Base-by-base conservation (phyloP, 495 filamentous ascomycete species). In the Neurospora tetrasperma region DNA sequence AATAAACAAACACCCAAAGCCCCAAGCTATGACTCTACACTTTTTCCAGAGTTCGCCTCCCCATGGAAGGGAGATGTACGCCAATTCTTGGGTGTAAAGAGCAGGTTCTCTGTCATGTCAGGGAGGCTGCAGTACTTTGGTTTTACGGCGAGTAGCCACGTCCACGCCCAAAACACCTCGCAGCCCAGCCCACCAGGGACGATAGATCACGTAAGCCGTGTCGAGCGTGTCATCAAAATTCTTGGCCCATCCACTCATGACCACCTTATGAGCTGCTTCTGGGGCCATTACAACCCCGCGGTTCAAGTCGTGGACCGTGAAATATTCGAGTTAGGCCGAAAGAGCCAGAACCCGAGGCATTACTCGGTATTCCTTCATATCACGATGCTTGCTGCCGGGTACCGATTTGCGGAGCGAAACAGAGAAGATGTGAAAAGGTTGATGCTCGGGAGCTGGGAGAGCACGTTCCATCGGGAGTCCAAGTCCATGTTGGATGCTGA, bases 301-400 rank as follows among this genome's bases (percentile, higher is more conserved):
- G 73, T 83, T 27, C 85, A 84, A 71, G 81, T 88, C 3, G 76
- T 87, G 20, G 84, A 88, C 74, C 79, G 80, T 71, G 77, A 79
- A 1, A 81, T 83, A 0, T 88, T 88, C 72, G 81, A 85, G 68
- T 82, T 84, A n/a, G 86, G 86, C 69, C 76, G 80, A 31, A 79
- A 83, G n/a, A 75, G 76, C 43, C 80, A 83, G 16, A 80, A 81
- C 59, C 80, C 81, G 16, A 82, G 81, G 44, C 85, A 83, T 59
- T 88, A 88, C 75, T 84, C 82, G 2, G 77, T 78, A 1, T 87
- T 88, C 71, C 76, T 88, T 7, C 86, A 88, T 73, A 79, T 88
- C n/a, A 78, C 82, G 69, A 83, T 87, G 23, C 78, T 88, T 14
- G 86, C 86, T 0, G 81, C 86, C 76, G 86, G 85, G 9, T 88